Conservation (phyloP, 345 rosid genomes). For the Physaria fendleri region DNA sequence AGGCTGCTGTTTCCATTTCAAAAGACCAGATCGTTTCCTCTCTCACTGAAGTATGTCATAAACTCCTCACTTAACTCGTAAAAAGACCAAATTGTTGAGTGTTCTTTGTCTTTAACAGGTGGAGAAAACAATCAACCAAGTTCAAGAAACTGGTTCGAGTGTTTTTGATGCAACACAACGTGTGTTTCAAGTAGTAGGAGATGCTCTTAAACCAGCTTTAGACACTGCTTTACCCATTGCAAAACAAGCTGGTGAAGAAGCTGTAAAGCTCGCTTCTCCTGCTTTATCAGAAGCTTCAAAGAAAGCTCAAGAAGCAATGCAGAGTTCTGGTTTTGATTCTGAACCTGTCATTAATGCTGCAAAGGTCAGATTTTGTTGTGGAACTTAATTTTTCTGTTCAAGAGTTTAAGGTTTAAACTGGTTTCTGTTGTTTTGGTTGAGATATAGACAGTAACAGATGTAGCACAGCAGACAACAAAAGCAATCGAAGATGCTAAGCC, state of each 20-base stretch:
- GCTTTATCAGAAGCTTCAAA: constrained; percentile 74
- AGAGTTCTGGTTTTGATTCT: constrained; percentile 70
- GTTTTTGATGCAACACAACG: constrained; percentile 54
- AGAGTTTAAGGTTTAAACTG: neutral
- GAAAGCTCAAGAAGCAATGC: constrained; percentile 88
- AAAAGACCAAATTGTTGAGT: neutral
- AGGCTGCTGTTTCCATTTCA: constrained; percentile 50
- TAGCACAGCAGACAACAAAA: constrained; percentile 58
- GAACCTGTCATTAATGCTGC: constrained; percentile 67
- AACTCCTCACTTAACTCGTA: neutral
- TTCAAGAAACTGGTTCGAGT: constrained; percentile 57
- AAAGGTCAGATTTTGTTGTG: constrained; percentile 41
- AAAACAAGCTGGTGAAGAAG: constrained; percentile 76
- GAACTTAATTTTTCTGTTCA: neutral
- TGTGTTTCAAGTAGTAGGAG: constrained; percentile 50
- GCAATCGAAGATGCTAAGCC: constrained; percentile 74
- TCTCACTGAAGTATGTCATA: constrained; percentile 51
- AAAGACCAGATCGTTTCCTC: constrained; percentile 91
- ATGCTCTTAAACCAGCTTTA: constrained; percentile 70
- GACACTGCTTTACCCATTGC: constrained; percentile 63
- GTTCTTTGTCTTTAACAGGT: constrained; percentile 37
- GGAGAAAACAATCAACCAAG: constrained; percentile 80
- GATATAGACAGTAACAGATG: constrained; percentile 69
- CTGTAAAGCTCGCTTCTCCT: constrained; percentile 79
- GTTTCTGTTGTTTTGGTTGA: neutral